Evolutionary conservation across 2,329 filamentous ascomycete genomes (phyloP), one percentile per base, ranked within the genome.

Genomic region (Beauveria bassiana): DNA sequence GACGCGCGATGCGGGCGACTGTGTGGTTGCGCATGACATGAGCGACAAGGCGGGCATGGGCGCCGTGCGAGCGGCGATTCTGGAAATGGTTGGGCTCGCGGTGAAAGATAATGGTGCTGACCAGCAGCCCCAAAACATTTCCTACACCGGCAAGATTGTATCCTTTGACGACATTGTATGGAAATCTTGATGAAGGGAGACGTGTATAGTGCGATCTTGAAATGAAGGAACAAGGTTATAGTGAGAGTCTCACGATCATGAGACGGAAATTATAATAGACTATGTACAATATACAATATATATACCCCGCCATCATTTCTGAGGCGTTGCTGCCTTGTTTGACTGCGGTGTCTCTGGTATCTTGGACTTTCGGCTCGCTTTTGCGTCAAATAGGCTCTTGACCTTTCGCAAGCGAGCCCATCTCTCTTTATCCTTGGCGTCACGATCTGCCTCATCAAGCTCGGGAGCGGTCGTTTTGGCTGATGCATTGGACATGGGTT

Each of bases 351-450:
- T 79, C 4, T 74, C 77, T 1, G 80, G 78, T 42, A 74, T 73
- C 60, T 73, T 75, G 58, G 79, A 71, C 69, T 81, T 86, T 70
- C 78, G 85, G 9, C 78, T 76, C 1, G 79, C 80, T 71, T 89
- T 90, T 6, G 83, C 79, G 64, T 88, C 86, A 68, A 91, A 86
- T 52, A 89, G 73, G 69, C 86, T 89, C 78, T 89, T 89, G 62
- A 91, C 86, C 62, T 84, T 82, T 67, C 86, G 81, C 65, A 91
- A 74, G 66, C 86, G 81, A n/a, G 86, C 83, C 87, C 87, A 90
- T 65, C 88, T 80, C 72, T 89, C 86, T 71, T 88, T 88, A 64
- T 91, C 88, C 70, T 88, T 88, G 50, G 75, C 79, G 52, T 80
- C 78, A 28, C 79, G 75, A 0, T 72, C 72, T 45, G 74, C 76